Evolutionary conservation across 306 rosid genomes (phyloP).

Genomic region (Dalbergia cochinchinensis): DNA sequence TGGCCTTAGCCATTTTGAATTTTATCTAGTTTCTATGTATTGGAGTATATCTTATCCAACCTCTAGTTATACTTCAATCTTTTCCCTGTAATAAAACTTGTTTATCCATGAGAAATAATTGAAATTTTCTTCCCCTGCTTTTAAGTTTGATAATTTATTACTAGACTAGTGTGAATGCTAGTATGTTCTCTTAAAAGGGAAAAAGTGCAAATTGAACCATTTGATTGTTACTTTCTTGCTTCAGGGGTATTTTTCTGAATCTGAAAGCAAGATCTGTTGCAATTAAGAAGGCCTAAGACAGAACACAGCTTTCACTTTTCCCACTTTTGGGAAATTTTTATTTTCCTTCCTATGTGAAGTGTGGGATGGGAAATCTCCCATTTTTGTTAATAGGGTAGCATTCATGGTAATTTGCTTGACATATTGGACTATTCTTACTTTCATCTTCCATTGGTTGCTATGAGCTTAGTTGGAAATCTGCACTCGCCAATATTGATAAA

Average conservation of each 20-base stretch:
- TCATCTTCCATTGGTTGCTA: conserved; percentile 11
- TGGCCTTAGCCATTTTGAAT: conserved; percentile 12
- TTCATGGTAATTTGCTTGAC: conserved; percentile 24
- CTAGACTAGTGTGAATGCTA: neutral
- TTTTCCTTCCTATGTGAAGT: neutral
- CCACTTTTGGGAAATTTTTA: conserved; percentile 13
- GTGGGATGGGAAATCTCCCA: conserved; percentile 27
- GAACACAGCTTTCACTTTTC: conserved; percentile 7
- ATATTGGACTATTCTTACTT: neutral
- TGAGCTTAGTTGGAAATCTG: conserved; percentile 8
- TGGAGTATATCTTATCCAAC: conserved; percentile 11
- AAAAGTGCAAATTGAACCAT: neutral
- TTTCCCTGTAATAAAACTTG: neutral
- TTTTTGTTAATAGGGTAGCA: conserved; percentile 19
- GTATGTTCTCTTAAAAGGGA: neutral
- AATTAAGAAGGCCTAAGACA: conserved; percentile 64
- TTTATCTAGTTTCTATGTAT: conserved; percentile 3
- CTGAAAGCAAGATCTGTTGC: conserved; percentile 83
- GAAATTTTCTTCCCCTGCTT: neutral
- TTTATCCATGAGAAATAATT: neutral
- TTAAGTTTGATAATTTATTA: conserved; percentile 15
- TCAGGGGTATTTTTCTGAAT: conserved; percentile 90
- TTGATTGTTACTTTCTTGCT: conserved; percentile 37
- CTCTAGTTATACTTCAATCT: conserved; percentile 3
- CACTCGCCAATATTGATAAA: neutral